These are phyloP conservation scores for Collybia mongolica DNA, from an alignment of 768 basidiomycete genomes.

Conservation along the genomic window DNA sequence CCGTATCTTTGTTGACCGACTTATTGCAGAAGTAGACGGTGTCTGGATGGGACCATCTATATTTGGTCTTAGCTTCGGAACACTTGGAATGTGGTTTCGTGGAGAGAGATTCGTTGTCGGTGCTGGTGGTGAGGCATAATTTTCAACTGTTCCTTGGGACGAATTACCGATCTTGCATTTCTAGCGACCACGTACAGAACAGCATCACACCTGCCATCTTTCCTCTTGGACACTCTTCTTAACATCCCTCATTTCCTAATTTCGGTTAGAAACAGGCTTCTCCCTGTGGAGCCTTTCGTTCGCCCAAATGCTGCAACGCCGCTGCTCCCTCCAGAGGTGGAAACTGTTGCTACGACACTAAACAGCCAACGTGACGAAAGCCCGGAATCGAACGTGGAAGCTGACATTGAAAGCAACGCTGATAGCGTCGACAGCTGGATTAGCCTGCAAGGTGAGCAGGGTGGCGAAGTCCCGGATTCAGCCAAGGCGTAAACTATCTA, in stretches of 20 bases:
- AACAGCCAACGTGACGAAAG: conserved; percentile 6
- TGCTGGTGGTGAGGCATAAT: conserved; percentile 63
- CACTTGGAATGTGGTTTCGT: conserved; percentile 52
- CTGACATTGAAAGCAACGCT: conserved; percentile 65
- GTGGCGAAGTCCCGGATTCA: neutral
- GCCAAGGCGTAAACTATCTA: too few species aligned
- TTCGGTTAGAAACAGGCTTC: conserved; percentile 57
- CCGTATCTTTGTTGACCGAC: conserved; percentile 53
- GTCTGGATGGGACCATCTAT: conserved; percentile 45
- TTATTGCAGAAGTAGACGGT: conserved; percentile 59
- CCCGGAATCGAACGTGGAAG: conserved; percentile 32
- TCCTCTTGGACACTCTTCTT: conserved; percentile 63
- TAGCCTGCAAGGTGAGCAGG: conserved; percentile 40
- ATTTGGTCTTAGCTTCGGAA: conserved; percentile 45
- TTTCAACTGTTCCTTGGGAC: neutral
- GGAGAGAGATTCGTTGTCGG: conserved; percentile 75
- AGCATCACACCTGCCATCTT: conserved; percentile 68
- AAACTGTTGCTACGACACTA: conserved; percentile 8
- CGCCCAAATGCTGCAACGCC: conserved; percentile 4
- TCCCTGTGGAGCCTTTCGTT: conserved; percentile 48
- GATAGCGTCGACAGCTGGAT: conserved; percentile 69
- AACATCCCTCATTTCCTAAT: conserved; percentile 66
- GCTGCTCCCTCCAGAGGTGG: conserved; percentile 28
- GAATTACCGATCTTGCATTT: conserved; percentile 8
- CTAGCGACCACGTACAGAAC: conserved; percentile 69